Percentiles rank a stretch among this genome's conserved stretches.
Evolutionary conservation across 2,329 filamentous ascomycete genomes (phyloP).

Genomic region (Pseudogymnoascus sp.): DNA sequence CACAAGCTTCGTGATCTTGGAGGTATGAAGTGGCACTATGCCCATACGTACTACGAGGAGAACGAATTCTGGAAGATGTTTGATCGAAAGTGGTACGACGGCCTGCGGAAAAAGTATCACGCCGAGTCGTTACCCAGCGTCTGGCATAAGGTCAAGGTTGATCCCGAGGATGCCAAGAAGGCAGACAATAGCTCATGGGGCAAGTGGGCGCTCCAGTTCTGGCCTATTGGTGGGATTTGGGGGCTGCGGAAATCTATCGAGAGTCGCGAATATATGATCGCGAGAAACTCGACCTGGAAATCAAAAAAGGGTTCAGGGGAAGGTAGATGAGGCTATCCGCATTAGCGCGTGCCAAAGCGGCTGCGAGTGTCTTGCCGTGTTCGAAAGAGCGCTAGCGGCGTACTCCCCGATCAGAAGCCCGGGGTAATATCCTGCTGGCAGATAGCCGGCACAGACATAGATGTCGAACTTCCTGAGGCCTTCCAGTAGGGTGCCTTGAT

Average conservation of each 20-base stretch:
- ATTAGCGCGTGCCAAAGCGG: not conserved
- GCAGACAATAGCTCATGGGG: slow-evolving; percentile 36
- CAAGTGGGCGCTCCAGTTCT: slow-evolving; percentile 28
- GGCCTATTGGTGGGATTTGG: slow-evolving; percentile 51
- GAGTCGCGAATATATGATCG: slow-evolving; percentile 33
- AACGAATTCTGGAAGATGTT: slow-evolving; percentile 62
- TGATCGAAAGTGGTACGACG: slow-evolving; percentile 51
- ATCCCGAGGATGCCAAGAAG: slow-evolving; percentile 37
- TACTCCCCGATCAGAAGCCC: not conserved
- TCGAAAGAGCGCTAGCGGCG: not conserved
- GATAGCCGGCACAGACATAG: not conserved
- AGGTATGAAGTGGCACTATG: slow-evolving; percentile 82
- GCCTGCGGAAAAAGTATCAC: slow-evolving; percentile 52
- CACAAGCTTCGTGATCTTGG: slow-evolving; percentile 58
- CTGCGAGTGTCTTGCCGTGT: not conserved
- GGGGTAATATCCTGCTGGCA: not conserved
- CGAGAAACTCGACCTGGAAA: slow-evolving; percentile 23
- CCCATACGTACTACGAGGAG: slow-evolving; percentile 74
- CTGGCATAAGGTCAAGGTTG: slow-evolving; percentile 61
- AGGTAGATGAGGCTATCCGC: not conserved
- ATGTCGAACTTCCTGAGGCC: not conserved
- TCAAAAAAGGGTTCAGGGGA: not conserved
- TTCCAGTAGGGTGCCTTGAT: not conserved
- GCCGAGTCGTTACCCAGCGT: slow-evolving; percentile 56
- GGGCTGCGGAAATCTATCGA: slow-evolving; percentile 52